These are phyloP conservation scores for Kwoniella europaea DNA, from an alignment of 768 basidiomycete species.

Conservation along the genomic window DNA sequence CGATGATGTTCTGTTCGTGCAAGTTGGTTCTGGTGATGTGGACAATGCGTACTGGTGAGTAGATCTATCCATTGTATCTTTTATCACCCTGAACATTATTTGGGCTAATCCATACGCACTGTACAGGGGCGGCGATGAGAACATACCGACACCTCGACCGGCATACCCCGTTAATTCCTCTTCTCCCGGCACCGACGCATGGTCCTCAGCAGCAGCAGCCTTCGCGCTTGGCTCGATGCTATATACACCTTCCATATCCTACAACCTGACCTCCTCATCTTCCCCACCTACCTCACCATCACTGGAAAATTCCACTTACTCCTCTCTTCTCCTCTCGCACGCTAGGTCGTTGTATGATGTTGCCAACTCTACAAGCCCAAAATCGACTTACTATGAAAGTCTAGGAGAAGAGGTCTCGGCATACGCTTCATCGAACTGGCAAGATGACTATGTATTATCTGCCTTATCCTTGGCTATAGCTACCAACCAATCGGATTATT, in stretches of 20 bases:
- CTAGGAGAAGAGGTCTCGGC: slow-evolving; percentile 68
- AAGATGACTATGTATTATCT: slow-evolving; percentile 64
- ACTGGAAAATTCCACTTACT: slow-evolving; percentile 74
- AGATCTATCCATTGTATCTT: background rate
- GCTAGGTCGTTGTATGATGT: slow-evolving; percentile 76
- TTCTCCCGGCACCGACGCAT: slow-evolving; percentile 84
- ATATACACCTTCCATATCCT: slow-evolving; percentile 67
- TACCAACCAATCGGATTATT: slow-evolving; percentile 67
- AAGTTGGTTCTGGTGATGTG: slow-evolving; percentile 69
- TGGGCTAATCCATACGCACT: background rate
- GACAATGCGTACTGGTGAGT: slow-evolving; percentile 88
- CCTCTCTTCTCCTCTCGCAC: slow-evolving; percentile 71
- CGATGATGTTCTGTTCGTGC: slow-evolving; percentile 73
- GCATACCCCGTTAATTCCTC: slow-evolving; percentile 79
- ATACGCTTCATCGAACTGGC: slow-evolving; percentile 66
- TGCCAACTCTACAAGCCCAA: slow-evolving; percentile 67
- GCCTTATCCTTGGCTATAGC: slow-evolving; percentile 78
- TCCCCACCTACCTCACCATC: slow-evolving; percentile 64
- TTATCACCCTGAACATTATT: no score
- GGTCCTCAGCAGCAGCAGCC: slow-evolving; percentile 80
- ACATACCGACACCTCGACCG: slow-evolving; percentile 74
- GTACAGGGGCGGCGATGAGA: slow-evolving; percentile 63
- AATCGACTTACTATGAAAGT: slow-evolving; percentile 30
- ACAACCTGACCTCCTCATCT: slow-evolving; percentile 63
- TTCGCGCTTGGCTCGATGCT: slow-evolving; percentile 84